A percentile compares a stretch with the other conserved stretches of the same genome.
Evolutionary conservation across 306 rosid genomes (phyloP).

Genomic region (Oemleria cerasiformis): DNA sequence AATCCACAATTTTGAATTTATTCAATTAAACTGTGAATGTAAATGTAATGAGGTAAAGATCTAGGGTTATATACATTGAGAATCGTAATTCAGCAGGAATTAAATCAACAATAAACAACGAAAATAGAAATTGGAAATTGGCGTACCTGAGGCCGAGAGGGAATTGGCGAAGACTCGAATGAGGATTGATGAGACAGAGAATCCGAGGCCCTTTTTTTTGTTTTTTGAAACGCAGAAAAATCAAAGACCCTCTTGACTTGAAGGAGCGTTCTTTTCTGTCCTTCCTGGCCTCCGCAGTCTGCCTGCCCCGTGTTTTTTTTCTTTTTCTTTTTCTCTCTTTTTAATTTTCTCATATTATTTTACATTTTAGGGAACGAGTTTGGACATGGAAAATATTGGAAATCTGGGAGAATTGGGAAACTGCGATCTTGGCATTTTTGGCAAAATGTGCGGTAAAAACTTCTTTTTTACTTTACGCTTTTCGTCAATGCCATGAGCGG

Average conservation of each 20-base stretch:
- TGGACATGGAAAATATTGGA: background rate
- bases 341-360: background rate
- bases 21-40: constrained; percentile 5
- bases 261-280: background rate
- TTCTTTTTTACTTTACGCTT: background rate
- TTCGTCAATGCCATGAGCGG: background rate
- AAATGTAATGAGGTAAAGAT: constrained; percentile 26
- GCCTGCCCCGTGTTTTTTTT: background rate
- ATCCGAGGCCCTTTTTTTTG: background rate
- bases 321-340: background rate
- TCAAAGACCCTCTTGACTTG: constrained; percentile 18
- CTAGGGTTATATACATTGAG: constrained; percentile 41
- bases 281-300: background rate
- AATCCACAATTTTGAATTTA: background rate
- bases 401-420: background rate
- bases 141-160: constrained; percentile 42
- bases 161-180: background rate
- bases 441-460: background rate
- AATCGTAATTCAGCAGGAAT: constrained; percentile 19
- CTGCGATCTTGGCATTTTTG: background rate
- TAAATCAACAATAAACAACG: background rate
- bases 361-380: background rate
- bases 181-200: background rate
- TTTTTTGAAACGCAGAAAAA: background rate
- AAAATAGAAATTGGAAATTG: background rate